These are phyloP conservation scores for Oryza nivara DNA, from an alignment of 176 grass and related monocot genomes.

Conservation along the genomic window DNA sequence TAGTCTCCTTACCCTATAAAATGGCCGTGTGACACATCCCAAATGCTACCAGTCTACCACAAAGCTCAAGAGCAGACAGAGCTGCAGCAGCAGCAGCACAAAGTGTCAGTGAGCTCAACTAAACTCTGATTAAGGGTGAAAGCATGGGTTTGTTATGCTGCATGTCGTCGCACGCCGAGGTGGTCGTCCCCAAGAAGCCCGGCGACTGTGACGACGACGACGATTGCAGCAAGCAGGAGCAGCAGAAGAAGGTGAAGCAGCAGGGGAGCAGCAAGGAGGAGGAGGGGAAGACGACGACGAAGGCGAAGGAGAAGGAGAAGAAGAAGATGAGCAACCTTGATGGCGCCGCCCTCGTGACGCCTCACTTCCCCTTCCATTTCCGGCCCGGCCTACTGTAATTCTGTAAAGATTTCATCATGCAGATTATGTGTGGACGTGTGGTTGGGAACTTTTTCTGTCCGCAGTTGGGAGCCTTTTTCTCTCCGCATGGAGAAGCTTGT, in stretches of 20 bases:
- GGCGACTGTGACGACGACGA: neutral
- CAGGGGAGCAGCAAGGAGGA: neutral
- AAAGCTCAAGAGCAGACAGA: neutral
- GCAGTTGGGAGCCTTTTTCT: too few relatives aligned
- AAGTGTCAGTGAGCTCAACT: neutral
- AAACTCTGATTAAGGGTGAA: neutral
- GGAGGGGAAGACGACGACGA: neutral
- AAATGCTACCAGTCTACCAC: neutral
- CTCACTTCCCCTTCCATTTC: neutral
- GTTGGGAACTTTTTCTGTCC: too few relatives aligned
- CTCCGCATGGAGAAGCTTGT: too few relatives aligned
- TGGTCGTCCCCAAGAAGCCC: constrained; percentile 38
- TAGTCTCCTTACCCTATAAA: constrained; percentile 5
- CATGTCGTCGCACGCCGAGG: constrained; percentile 35
- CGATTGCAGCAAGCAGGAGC: neutral
- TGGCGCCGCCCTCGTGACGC: neutral
- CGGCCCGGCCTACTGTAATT: neutral
- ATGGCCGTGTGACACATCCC: neutral
- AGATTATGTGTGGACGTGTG: neutral
- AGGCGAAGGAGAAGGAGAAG: neutral
- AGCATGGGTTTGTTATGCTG: constrained; percentile 35
- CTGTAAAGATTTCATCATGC: neutral
- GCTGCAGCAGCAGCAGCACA: neutral
- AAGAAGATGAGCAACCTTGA: constrained; percentile 14
- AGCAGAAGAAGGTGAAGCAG: neutral